Conservation (phyloP, 768 basidiomycete species). For the Inosperma sp. region DNA sequence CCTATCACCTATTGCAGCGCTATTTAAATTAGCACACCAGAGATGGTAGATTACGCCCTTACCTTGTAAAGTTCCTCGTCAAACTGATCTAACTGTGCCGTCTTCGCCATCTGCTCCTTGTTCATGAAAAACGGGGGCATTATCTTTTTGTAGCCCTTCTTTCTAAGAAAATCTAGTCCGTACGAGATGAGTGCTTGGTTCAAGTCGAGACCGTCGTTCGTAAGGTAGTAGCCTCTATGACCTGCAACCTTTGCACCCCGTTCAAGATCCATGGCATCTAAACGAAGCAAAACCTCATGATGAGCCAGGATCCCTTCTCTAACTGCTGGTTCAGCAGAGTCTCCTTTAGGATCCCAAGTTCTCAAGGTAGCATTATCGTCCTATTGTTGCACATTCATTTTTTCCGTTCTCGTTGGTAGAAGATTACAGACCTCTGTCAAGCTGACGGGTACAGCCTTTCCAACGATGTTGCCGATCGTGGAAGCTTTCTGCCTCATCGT, state of each 20-base stretch:
- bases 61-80: slow-evolving; percentile 99
- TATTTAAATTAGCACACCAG: neutral
- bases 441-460: slow-evolving; percentile 79
- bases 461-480: slow-evolving; percentile 90
- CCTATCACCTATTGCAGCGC: slow-evolving; percentile 67
- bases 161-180: slow-evolving; percentile 88
- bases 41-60: slow-evolving; percentile 8
- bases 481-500: slow-evolving; percentile 77
- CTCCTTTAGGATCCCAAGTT: slow-evolving; percentile 83
- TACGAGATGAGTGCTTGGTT: slow-evolving; percentile 96
- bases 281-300: slow-evolving; percentile 88
- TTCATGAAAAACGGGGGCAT: slow-evolving; percentile 99
- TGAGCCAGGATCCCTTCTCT: slow-evolving; percentile 86
- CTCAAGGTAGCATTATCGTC: slow-evolving; percentile 84
- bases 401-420: neutral
- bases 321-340: slow-evolving; percentile 65
- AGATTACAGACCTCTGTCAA: slow-evolving; percentile 67
- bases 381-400: slow-evolving; percentile 45
- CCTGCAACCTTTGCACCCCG: slow-evolving; percentile 92
- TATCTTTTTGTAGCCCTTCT: slow-evolving; percentile 83
- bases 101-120: slow-evolving; percentile 95
- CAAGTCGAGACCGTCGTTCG: slow-evolving; percentile 91
- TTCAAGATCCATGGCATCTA: slow-evolving; percentile 97
- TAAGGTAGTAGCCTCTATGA: slow-evolving; percentile 95
- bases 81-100: slow-evolving; percentile 96